A percentile compares a stretch with the other conserved stretches of the same genome.
phyloP scores from a whole-genome alignment of 805 yeast genomes.

The Kuraishia hungarica region DNA sequence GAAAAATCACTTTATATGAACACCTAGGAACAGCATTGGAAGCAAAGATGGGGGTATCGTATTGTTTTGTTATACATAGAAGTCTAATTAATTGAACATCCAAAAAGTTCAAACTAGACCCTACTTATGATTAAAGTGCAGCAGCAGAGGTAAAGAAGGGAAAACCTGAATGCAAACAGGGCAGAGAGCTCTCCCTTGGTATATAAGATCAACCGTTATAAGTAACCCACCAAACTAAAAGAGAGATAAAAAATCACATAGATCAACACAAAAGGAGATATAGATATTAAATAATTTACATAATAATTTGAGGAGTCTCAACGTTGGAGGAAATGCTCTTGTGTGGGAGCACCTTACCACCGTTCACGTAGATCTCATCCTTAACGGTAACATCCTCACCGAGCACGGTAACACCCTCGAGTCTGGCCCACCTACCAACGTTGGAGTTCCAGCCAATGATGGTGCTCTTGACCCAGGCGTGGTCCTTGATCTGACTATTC shows the following conservation, averaged over 20 bases:
- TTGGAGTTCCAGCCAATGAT: conserved; percentile 99
- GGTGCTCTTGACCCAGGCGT: conserved; percentile 95
- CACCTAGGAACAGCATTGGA: no score
- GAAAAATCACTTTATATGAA: no score
- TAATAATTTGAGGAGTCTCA: conserved; percentile 96
- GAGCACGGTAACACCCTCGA: conserved; percentile 93
- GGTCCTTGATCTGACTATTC: conserved; percentile 89
- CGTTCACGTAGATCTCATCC: conserved; percentile 97
- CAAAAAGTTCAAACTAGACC: neutral
- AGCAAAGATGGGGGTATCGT: neutral
- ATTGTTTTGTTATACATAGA: neutral
- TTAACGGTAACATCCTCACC: conserved; percentile 99
- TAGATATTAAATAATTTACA: conserved; percentile 41
- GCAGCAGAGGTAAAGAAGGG: neutral
- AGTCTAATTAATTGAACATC: neutral
- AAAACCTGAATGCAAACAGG: neutral
- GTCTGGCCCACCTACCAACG: conserved; percentile 98
- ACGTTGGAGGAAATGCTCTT: conserved; percentile 93
- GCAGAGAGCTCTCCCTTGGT: neutral
- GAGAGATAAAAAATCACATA: neutral
- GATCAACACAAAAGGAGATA: neutral
- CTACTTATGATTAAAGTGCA: neutral
- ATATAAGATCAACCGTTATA: neutral
- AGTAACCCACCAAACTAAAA: neutral
- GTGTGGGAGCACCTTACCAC: conserved; percentile 99